These are phyloP conservation scores for Scopulariopsis brevicaulis DNA, from an alignment of 2,329 filamentous ascomycete species.

Conservation along the genomic window DNA sequence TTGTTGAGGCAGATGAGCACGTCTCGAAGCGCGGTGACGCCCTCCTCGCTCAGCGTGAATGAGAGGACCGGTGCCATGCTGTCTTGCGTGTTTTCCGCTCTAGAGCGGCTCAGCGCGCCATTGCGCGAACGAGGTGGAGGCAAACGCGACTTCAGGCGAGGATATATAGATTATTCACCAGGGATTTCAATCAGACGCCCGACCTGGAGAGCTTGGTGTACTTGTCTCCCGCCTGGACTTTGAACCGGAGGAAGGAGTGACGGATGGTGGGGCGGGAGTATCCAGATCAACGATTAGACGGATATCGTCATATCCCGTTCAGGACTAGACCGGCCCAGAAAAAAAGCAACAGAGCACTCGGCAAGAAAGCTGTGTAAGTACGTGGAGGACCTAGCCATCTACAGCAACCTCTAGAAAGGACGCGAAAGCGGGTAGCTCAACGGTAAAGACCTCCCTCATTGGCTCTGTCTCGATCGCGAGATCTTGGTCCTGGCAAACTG, in stretches of 20 bases:
- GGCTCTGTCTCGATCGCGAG: too few relatives aligned
- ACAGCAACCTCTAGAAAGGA: too few relatives aligned
- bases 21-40: constrained; percentile 59
- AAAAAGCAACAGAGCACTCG: too few relatives aligned
- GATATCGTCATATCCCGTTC: not conserved
- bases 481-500: too few relatives aligned
- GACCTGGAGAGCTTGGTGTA: not conserved
- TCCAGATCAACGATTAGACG: not conserved
- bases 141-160: too few relatives aligned
- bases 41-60: constrained; percentile 65
- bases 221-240: not conserved
- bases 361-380: too few relatives aligned
- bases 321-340: too few relatives aligned
- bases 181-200: not conserved
- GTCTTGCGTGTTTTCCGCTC: not conserved
- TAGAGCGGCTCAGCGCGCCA: not conserved
- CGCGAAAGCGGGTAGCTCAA: not conserved
- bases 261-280: not conserved
- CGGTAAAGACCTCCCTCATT: too few relatives aligned
- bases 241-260: not conserved
- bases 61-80: constrained; percentile 49
- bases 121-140: not conserved
- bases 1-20: constrained; percentile 63
- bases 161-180: not conserved
- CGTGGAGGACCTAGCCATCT: too few relatives aligned